Base-by-base conservation (phyloP, 768 basidiomycete species). In the Kwoniella heveanensis region DNA sequence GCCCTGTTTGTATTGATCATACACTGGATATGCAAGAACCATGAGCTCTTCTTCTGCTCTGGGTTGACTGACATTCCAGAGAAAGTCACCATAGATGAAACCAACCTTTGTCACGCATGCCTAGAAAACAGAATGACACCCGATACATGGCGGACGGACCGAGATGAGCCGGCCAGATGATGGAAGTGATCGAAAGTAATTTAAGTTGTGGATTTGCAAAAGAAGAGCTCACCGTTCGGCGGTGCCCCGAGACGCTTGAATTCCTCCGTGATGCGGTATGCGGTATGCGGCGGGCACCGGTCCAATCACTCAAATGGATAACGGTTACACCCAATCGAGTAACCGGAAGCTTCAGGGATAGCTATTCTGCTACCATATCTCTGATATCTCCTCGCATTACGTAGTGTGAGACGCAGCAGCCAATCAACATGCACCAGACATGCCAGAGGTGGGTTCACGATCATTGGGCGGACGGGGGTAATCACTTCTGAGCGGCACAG, bases 171-270 rank as follows among this genome's bases (percentile, higher is more conserved):
- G 39, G 39, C 39, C 17, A 9, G 19, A 17, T 13, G 32, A 6
- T 8, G 39, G 39, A 44, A 10, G 10, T 44, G 39, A 44, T 44
- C 39, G 39, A 44, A 17, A 44, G 39, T 19, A 3, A 44, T n/a
- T n/a, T n/a, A 44, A 44, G 8, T 3, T 44, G 6, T 17, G 6
- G 39, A 36, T 36, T 36, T 6, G 32, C 13, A 7, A 36, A 6
- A 36, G 32, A 6, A 36, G 6, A 36, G 32, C 32, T 36, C 32
- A 36, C 32, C 13, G 13, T 13, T 17, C 10, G 19, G 39, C 39
- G 39, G 39, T 44, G 39, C 39, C 39, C 39, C 39, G 39, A 44
- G 39, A 44, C n/a, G n/a, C n/a, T n/a, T n/a, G n/a, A n/a, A 44
- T 10, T 9, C 39, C 39, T 44, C 39, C 39, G 39, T 44, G n/a